Conservation (phyloP, 345 rosid species). For the Triadica sebifera region DNA sequence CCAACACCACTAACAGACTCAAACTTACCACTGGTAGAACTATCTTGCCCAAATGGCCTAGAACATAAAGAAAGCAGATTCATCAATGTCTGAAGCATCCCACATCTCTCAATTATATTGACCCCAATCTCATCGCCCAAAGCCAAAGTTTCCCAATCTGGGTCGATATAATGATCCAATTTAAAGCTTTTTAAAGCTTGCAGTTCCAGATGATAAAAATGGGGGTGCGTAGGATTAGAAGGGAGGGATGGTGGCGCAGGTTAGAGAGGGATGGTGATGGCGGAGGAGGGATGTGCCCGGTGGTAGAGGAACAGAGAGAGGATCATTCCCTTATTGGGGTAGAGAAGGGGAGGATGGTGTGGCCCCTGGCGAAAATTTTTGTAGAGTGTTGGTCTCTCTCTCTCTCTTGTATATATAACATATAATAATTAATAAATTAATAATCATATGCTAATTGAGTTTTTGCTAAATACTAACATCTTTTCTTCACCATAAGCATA, state of each 20-base stretch:
- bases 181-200: not conserved
- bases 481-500: too few species aligned
- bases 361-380: not conserved
- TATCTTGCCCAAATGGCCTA: too few species aligned
- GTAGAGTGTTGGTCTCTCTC: conserved; percentile 25
- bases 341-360: conserved; percentile 23
- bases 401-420: conserved; percentile 1
- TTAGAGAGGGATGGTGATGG: conserved; percentile 22
- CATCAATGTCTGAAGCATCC: conserved; percentile 90
- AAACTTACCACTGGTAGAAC: too few species aligned
- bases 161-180: conserved; percentile 18
- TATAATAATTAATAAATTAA: conserved; percentile 17
- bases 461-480: too few species aligned
- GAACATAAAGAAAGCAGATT: too few species aligned
- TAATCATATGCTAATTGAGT: too few species aligned
- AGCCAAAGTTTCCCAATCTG: conserved; percentile 12
- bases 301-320: conserved; percentile 56
- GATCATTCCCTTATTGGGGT: conserved; percentile 10
- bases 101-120: conserved; percentile 58
- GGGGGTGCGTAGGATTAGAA: conserved; percentile 28
- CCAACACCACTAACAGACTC: too few species aligned
- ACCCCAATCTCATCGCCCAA: conserved; percentile 23
- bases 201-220: too few species aligned
- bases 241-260: conserved; percentile 11
- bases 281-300: conserved; percentile 44